phyloP scores from a whole-genome alignment of 2,329 filamentous ascomycete genomes.

The Coleophoma crateriformis region DNA sequence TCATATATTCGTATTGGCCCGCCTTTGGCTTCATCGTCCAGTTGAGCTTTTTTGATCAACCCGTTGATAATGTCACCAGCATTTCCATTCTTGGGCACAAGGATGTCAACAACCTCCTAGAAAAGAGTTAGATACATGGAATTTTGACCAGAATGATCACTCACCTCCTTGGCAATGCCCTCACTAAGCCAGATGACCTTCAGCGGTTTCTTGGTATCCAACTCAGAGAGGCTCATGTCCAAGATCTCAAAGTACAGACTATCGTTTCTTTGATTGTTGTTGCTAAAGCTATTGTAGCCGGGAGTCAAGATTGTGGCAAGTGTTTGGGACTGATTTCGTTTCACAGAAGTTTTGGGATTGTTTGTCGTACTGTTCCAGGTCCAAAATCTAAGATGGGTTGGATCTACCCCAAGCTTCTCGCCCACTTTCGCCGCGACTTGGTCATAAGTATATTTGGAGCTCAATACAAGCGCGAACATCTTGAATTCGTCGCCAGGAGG shows the following conservation, averaged over 20 bases:
- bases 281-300: conserved; percentile 65
- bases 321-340: conserved; percentile 62
- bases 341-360: conserved; percentile 73
- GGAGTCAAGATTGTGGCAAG: conserved; percentile 74
- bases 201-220: conserved; percentile 86
- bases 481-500: conserved; percentile 45
- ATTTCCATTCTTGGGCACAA: conserved; percentile 81
- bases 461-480: conserved; percentile 72
- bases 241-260: conserved; percentile 87
- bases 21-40: conserved; percentile 66
- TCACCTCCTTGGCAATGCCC: conserved; percentile 83
- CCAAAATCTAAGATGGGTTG: conserved; percentile 87
- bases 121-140: conserved; percentile 18
- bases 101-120: conserved; percentile 71
- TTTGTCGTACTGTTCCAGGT: conserved; percentile 74
- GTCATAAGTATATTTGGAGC: conserved; percentile 86
- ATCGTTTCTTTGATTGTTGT: conserved; percentile 66
- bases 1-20: conserved; percentile 78
- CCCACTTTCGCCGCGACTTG: conserved; percentile 79
- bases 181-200: conserved; percentile 83
- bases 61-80: conserved; percentile 72
- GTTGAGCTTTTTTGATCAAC: conserved; percentile 73
- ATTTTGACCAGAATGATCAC: conserved; percentile 16
- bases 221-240: conserved; percentile 88
- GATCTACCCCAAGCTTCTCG: conserved; percentile 67